A percentile compares a stretch with the other conserved stretches of the same genome.
Conservation (phyloP, 2,329 filamentous ascomycete genomes). For the Bipolaris oryzae region DNA sequence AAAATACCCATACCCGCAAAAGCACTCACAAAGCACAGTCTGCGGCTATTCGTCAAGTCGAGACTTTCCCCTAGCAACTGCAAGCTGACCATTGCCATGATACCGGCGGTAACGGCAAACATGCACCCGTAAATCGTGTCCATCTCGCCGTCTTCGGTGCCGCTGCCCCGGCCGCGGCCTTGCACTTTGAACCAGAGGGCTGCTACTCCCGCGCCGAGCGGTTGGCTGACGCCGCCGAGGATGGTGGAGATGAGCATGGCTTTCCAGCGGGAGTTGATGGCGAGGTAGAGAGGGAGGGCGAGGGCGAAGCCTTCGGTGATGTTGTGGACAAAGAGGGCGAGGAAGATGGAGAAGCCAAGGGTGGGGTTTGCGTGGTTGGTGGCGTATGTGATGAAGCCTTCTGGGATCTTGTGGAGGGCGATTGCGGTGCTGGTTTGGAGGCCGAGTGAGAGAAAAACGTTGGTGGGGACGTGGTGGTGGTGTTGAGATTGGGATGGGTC, state of each 20-base stretch:
- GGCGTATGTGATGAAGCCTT: slow-evolving; percentile 86
- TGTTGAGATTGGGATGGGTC: slow-evolving; percentile 61
- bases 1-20: slow-evolving; percentile 88
- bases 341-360: slow-evolving; percentile 89
- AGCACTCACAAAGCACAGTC: slow-evolving; percentile 77
- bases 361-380: slow-evolving; percentile 94
- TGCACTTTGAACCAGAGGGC: slow-evolving; percentile 84
- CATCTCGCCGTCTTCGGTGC: slow-evolving; percentile 58
- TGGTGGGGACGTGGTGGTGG: slow-evolving; percentile 93
- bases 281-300: slow-evolving; percentile 90
- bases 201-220: slow-evolving; percentile 81
- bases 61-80: slow-evolving; percentile 87
- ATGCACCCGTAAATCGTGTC: slow-evolving; percentile 74
- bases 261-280: slow-evolving; percentile 76
- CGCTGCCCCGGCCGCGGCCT: slow-evolving; percentile 52
- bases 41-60: slow-evolving; percentile 78
- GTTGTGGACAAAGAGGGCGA: slow-evolving; percentile 97
- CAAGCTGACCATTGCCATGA: slow-evolving; percentile 93
- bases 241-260: slow-evolving; percentile 86
- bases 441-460: slow-evolving; percentile 93
- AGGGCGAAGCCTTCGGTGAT: slow-evolving; percentile 97
- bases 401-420: slow-evolving; percentile 93
- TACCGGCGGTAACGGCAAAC: slow-evolving; percentile 88
- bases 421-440: slow-evolving; percentile 95
- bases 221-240: slow-evolving; percentile 85